Evolutionary conservation across 495 filamentous ascomycete genomes (phyloP), one percentile per base, ranked within the genome.

Genomic region (Podospora comata): DNA sequence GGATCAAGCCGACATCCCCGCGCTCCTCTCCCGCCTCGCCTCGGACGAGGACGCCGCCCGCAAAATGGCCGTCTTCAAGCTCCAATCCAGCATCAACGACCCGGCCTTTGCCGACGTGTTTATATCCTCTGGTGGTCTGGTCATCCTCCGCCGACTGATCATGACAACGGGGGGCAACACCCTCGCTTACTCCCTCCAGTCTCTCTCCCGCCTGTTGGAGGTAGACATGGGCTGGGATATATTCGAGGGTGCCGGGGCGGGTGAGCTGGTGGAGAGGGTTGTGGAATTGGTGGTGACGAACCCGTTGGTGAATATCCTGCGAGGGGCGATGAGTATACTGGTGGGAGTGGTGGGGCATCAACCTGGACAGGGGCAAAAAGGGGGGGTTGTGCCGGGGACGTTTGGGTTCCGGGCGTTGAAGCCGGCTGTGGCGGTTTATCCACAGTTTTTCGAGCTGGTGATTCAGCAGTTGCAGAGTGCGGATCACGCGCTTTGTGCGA

Each of bases 41-140:
- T 85, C 83, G 76, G 84, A 86, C 69, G 85, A 86, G 80, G 96
- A 98, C 85, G 92, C 92, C 39, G 91, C 92, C 65, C 92, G 95
- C 72, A 99, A 99, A 83, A 97, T 97, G 92, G 95, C 95, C 15
- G 96, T 93, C 67, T 99, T 99, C 86, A 97, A 96, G 79, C 87
- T 99, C 54, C 95, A 99, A 79, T 85, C 87, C 55, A 92, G 89
- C 68, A 97, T 99, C 74, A 92, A 92, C 73, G 96, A 99, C 77
- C 95, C 95, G 4, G 92, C 93, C 61, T 98, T 99, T 76, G 96
- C 95, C 57, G 96, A 98, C 77, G 85, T 94, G 66, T 99, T 98
- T 81, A 97, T 98, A 26, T 85, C 88, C 16, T 91, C 92, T 68
- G 96, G 93, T 58, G 95, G 95, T 7, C 80, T 97, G 60, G 84